Conservation (phyloP, 768 basidiomycete species). For the Clitopilus hobsonii region DNA sequence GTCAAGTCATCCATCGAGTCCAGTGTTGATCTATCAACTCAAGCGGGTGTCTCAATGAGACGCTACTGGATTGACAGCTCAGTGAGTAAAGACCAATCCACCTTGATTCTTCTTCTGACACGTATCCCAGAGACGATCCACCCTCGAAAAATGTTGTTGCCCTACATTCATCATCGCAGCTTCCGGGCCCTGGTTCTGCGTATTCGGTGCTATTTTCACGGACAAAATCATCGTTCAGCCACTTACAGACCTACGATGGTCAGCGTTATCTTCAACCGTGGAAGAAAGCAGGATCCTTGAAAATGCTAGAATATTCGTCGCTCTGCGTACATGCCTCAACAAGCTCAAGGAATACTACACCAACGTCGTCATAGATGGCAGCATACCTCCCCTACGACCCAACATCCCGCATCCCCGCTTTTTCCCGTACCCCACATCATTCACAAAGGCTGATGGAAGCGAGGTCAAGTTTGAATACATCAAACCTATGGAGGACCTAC, state of each 20-base stretch:
- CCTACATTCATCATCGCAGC: conserved; percentile 24
- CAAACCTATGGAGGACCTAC: not conserved
- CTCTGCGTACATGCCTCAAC: not conserved
- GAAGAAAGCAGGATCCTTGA: not conserved
- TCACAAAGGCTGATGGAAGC: not conserved
- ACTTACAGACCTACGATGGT: conserved; percentile 27
- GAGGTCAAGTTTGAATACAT: not conserved
- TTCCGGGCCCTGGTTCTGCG: conserved; percentile 22
- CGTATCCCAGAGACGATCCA: too few relatives aligned
- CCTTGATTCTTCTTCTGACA: too few relatives aligned
- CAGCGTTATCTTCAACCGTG: conserved; percentile 8
- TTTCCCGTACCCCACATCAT: not conserved
- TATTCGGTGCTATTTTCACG: conserved; percentile 27
- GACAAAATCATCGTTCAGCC: conserved; percentile 21
- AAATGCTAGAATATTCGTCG: not conserved
- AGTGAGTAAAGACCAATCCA: too few relatives aligned
- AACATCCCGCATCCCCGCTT: not conserved
- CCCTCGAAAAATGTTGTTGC: conserved; percentile 17
- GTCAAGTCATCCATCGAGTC: not conserved
- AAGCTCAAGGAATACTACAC: not conserved
- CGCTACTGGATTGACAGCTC: not conserved
- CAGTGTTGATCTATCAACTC: not conserved
- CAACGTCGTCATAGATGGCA: too few relatives aligned
- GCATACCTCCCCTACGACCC: too few relatives aligned
- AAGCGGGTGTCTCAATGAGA: not conserved